Percentiles rank a stretch among this genome's conserved stretches.
Evolutionary conservation across 2,329 filamentous ascomycete species (phyloP).

Genomic region (Escovopsis weberi): DNA sequence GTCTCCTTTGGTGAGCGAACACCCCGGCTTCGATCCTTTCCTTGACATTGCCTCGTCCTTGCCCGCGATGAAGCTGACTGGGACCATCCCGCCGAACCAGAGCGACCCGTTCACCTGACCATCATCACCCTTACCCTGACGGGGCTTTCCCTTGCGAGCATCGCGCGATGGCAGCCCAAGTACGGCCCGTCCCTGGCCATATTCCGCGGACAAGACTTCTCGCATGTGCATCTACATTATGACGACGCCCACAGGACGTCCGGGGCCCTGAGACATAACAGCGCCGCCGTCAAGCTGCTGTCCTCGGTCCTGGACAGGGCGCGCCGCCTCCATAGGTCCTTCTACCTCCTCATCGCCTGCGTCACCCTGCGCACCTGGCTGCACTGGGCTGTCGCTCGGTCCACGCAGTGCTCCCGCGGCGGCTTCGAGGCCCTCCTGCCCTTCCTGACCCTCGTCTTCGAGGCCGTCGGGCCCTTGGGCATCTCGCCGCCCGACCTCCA

Average conservation of each 20-base stretch:
- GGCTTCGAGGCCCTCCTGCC: slow-evolving; percentile 21
- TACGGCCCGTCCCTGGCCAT: background rate
- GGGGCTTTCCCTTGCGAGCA: background rate
- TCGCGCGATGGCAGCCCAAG: background rate
- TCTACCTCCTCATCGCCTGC: slow-evolving; percentile 2
- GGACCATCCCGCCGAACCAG: slow-evolving; percentile 6
- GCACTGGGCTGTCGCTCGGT: slow-evolving; percentile 18
- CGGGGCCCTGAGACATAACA: background rate
- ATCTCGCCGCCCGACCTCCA: background rate
- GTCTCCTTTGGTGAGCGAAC: slow-evolving; percentile 20
- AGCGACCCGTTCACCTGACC: slow-evolving; percentile 22
- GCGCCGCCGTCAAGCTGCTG: background rate
- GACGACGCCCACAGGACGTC: background rate
- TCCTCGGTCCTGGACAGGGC: background rate
- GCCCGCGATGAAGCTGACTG: no score
- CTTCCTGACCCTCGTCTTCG: background rate
- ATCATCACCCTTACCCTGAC: slow-evolving; percentile 8
- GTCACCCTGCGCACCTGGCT: slow-evolving; percentile 9
- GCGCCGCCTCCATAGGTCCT: background rate
- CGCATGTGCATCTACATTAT: no score
- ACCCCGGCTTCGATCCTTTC: background rate
- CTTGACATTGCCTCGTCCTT: background rate
- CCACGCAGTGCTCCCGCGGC: slow-evolving; percentile 17
- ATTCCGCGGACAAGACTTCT: background rate
- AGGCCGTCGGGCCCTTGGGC: background rate